Conservation (phyloP, 2,329 filamentous ascomycete species). For the Pseudogymnoascus sp. region DNA sequence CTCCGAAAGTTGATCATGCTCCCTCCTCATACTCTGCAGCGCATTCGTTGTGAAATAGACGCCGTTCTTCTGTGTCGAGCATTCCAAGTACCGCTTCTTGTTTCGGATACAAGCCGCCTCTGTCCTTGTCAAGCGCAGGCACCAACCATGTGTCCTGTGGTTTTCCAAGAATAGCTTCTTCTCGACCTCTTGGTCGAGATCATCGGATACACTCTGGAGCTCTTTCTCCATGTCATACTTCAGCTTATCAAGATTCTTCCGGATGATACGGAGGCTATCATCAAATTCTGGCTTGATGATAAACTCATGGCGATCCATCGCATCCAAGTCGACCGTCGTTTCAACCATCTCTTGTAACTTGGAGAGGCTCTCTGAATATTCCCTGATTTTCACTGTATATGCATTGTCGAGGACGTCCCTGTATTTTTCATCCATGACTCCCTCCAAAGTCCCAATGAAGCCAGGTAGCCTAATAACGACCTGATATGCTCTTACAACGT, state of each 20-base stretch:
- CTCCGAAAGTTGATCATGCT: conserved; percentile 87
- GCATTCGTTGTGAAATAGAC: conserved; percentile 92
- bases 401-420: conserved; percentile 77
- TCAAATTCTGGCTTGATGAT: conserved; percentile 99
- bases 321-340: conserved; percentile 92
- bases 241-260: conserved; percentile 81
- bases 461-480: conserved; percentile 86
- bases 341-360: conserved; percentile 98
- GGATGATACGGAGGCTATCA: conserved; percentile 77
- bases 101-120: conserved; percentile 92
- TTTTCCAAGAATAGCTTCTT: conserved; percentile 98
- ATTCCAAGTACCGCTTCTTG: conserved; percentile 84
- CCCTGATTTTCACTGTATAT: conserved; percentile 76
- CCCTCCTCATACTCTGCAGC: conserved; percentile 72
- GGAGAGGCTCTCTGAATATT: conserved; percentile 68
- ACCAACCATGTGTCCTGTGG: conserved; percentile 93
- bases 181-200: conserved; percentile 86
- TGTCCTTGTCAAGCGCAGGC: conserved; percentile 83
- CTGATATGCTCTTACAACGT: conserved; percentile 92
- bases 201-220: conserved; percentile 66
- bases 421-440: conserved; percentile 92
- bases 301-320: conserved; percentile 93
- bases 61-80: conserved; percentile 96
- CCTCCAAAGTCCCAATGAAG: conserved; percentile 81
- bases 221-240: conserved; percentile 77